Conservation (phyloP, 1,284 basidiomycete genomes). For the Sporisorium exsertum region DNA sequence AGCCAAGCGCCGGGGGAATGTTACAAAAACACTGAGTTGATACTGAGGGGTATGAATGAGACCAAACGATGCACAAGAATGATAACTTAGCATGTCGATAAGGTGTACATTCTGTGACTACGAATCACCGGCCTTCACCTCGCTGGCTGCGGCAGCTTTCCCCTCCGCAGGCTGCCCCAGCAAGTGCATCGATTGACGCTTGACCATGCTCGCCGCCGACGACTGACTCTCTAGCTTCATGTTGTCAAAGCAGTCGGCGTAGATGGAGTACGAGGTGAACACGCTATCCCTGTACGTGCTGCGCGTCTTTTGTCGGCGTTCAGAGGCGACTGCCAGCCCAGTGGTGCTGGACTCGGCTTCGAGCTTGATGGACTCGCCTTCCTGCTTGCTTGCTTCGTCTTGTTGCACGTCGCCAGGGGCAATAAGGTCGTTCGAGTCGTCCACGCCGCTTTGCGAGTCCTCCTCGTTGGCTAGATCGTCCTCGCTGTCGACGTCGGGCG, state of each 20-base stretch:
- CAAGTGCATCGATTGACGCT: conserved; percentile 42
- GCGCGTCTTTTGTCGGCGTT: conserved; percentile 26
- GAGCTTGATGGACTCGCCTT: not conserved
- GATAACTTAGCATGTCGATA: not conserved
- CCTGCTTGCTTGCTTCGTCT: not conserved
- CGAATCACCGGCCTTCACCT: conserved; percentile 5
- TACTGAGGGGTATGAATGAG: conserved; percentile 19
- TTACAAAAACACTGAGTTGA: not conserved
- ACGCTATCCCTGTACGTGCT: conserved; percentile 50
- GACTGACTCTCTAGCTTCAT: conserved; percentile 50
- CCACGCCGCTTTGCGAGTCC: conserved; percentile 13
- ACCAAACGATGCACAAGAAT: conserved; percentile 2
- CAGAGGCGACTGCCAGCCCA: conserved; percentile 8
- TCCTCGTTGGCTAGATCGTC: conserved; percentile 11
- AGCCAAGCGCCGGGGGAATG: not conserved
- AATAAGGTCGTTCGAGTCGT: conserved; percentile 24
- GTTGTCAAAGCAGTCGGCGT: conserved; percentile 52
- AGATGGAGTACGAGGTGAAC: conserved; percentile 55
- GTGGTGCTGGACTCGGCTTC: conserved; percentile 4
- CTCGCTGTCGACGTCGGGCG: conserved; percentile 23
- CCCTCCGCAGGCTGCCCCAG: conserved; percentile 7
- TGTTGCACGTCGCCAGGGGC: not conserved
- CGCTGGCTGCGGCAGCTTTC: not conserved
- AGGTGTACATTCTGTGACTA: not conserved
- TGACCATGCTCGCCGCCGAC: conserved; percentile 50